phyloP scores from a whole-genome alignment of 2,329 filamentous ascomycete species.

The Alternaria solani region DNA sequence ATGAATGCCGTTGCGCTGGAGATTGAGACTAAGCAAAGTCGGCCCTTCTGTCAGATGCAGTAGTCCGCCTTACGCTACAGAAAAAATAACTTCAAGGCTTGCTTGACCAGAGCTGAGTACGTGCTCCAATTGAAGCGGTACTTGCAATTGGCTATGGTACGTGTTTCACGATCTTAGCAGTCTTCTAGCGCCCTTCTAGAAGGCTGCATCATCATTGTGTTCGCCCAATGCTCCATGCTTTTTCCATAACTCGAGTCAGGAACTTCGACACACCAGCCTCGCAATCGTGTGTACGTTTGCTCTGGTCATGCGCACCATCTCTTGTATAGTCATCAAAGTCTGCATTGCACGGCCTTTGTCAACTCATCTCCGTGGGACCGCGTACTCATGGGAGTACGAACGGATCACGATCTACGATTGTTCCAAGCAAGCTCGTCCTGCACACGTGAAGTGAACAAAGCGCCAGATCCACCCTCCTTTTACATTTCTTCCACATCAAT shows the following conservation, averaged over 20 bases:
- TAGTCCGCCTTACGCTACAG: conserved; percentile 11
- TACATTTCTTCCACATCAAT: conserved; percentile 20
- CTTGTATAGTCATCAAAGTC: conserved; percentile 29
- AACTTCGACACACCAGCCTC: conserved; percentile 18
- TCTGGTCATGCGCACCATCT: conserved; percentile 19
- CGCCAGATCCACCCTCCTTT: conserved; percentile 5
- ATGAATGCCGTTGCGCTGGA: conserved; percentile 14
- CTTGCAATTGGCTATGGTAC: conserved; percentile 25
- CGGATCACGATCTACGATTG: conserved; percentile 14
- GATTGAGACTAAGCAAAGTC: conserved; percentile 13
- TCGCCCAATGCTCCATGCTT: conserved; percentile 41
- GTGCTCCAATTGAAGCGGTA: conserved; percentile 17
- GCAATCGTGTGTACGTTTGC: conserved; percentile 11
- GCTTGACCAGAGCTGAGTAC: conserved; percentile 20
- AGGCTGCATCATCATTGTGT: conserved; percentile 24
- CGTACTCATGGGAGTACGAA: conserved; percentile 11
- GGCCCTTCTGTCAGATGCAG: conserved; percentile 14
- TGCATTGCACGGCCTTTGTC: conserved; percentile 9
- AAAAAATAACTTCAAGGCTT: conserved; percentile 17
- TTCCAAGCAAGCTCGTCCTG: neutral
- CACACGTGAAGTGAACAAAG: conserved; percentile 14
- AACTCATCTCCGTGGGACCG: conserved; percentile 17
- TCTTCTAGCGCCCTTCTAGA: conserved; percentile 45
- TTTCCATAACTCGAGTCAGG: conserved; percentile 21
- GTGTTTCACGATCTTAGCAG: conserved; percentile 39